Conservation (phyloP, 306 rosid species). For the Prosopis cineraria region DNA sequence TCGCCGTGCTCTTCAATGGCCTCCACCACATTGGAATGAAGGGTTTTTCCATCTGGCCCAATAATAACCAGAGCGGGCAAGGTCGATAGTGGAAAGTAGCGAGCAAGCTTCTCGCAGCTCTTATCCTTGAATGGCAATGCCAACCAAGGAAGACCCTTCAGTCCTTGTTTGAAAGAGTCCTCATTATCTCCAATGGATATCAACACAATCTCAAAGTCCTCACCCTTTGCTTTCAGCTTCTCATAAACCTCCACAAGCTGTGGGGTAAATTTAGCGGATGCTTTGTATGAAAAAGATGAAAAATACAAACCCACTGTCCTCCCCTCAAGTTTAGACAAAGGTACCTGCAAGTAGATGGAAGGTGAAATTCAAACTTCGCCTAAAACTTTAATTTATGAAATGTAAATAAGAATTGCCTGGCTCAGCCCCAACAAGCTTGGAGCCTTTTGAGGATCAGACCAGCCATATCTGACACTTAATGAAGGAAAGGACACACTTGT, state of each 20-base stretch:
- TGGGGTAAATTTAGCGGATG: constrained; percentile 44
- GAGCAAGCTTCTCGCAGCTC: constrained; percentile 39
- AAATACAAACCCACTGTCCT: constrained; percentile 67
- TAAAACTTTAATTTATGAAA: too few relatives aligned
- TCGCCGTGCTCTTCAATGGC: constrained; percentile 60
- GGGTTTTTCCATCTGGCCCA: constrained; percentile 73
- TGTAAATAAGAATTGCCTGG: too few relatives aligned
- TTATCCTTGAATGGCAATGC: constrained; percentile 69
- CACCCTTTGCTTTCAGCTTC: constrained; percentile 54
- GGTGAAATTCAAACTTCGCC: constrained; percentile 31
- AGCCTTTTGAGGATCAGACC: too few relatives aligned
- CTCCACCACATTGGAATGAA: constrained; percentile 54
- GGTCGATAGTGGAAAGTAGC: constrained; percentile 56
- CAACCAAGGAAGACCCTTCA: constrained; percentile 56
- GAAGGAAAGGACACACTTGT: background rate
- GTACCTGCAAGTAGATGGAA: constrained; percentile 45
- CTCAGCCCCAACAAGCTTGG: too few relatives aligned
- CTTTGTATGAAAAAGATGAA: constrained; percentile 25
- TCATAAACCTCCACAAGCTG: constrained; percentile 55
- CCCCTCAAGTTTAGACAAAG: constrained; percentile 70
- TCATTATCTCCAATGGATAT: constrained; percentile 57
- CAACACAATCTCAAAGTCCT: constrained; percentile 68
- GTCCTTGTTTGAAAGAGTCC: constrained; percentile 44
- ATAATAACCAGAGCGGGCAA: constrained; percentile 68
- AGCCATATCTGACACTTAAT: too few relatives aligned